Evolutionary conservation across 352 stramenopile species (phyloP).

Genomic region (Globisporangium emineosum): DNA sequence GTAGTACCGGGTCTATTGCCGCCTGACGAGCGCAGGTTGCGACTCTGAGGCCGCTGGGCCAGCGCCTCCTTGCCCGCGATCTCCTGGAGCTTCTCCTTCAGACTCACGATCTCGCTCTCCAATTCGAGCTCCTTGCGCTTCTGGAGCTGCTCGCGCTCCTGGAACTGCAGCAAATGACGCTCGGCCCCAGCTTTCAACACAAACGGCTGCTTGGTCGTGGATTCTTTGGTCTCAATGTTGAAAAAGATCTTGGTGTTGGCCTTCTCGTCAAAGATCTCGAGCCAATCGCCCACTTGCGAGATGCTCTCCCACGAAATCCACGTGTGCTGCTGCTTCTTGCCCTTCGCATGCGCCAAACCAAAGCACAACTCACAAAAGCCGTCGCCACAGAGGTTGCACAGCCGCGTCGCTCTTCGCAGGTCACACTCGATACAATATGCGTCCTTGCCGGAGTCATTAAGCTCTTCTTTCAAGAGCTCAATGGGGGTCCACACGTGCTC

Average conservation of each 20-base stretch:
- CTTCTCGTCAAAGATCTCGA: constrained; percentile 66
- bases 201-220: constrained; percentile 44
- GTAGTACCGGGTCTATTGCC: neutral
- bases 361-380: constrained; percentile 73
- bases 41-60: constrained; percentile 24
- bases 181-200: constrained; percentile 53
- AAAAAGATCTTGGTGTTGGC: constrained; percentile 47
- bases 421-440: constrained; percentile 73
- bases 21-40: neutral
- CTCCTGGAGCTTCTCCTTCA: constrained; percentile 54
- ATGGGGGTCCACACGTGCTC: constrained; percentile 38
- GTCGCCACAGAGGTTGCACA: constrained; percentile 82
- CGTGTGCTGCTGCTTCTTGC: constrained; percentile 60
- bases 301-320: constrained; percentile 56
- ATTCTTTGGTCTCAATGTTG: constrained; percentile 82
- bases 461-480: constrained; percentile 55
- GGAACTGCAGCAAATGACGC: constrained; percentile 47
- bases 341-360: constrained; percentile 39
- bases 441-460: constrained; percentile 41
- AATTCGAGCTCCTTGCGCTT: constrained; percentile 50
- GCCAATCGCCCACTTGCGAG: constrained; percentile 57
- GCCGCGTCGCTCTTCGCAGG: constrained; percentile 28
- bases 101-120: constrained; percentile 63
- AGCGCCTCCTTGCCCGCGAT: constrained; percentile 37
- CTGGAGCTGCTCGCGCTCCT: constrained; percentile 51